phyloP scores from a whole-genome alignment of 1,284 basidiomycete species.

The Apiotrichum brassicae region DNA sequence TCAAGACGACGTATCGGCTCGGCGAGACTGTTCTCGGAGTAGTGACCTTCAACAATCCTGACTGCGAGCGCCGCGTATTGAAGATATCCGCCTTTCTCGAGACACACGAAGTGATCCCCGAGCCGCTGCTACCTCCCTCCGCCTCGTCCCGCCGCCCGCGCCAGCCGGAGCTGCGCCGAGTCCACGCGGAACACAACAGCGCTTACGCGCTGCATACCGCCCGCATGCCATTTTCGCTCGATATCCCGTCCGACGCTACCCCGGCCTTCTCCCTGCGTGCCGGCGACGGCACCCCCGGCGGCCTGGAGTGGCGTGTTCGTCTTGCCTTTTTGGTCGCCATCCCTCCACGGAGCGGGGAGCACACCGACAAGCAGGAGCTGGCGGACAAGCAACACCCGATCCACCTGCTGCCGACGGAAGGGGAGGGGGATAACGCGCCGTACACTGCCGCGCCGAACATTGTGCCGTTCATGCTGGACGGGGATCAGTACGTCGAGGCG shows the following conservation, averaged over 20 bases:
- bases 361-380: too few species aligned
- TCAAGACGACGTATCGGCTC: conserved; percentile 78
- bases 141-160: conserved; percentile 28
- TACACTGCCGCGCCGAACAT: conserved; percentile 52
- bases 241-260: conserved; percentile 80
- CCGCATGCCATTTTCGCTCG: conserved; percentile 73
- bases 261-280: conserved; percentile 60
- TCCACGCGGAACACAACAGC: conserved; percentile 75
- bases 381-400: too few species aligned
- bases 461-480: conserved; percentile 50
- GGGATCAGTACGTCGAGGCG: conserved; percentile 47
- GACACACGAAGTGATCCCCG: conserved; percentile 72
- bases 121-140: conserved; percentile 50
- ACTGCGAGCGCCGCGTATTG: not conserved
- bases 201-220: conserved; percentile 64
- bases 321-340: conserved; percentile 72
- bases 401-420: conserved; percentile 18
- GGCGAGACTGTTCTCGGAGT: conserved; percentile 84
- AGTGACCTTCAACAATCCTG: conserved; percentile 68
- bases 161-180: conserved; percentile 45
- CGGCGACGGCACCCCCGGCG: conserved; percentile 53
- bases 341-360: conserved; percentile 51
- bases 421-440: conserved; percentile 18
- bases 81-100: conserved; percentile 79
- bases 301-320: conserved; percentile 77